A percentile compares a stretch with the other conserved stretches of the same genome.
Conservation (phyloP, 1,284 basidiomycete genomes). For the Ustilago loliicola region DNA sequence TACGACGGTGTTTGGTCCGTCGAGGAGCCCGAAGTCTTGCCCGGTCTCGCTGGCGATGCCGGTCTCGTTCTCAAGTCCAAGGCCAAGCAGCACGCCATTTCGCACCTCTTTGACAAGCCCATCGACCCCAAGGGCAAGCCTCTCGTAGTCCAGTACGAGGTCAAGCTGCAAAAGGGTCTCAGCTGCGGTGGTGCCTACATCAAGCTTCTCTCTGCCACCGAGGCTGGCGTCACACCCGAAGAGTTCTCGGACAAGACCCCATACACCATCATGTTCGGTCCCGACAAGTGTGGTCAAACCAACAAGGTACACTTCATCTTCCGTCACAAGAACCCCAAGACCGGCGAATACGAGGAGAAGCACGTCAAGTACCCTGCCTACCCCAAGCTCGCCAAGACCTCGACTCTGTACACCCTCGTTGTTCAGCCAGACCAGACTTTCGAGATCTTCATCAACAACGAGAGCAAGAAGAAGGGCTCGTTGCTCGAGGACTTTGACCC, state of each 20-base stretch:
- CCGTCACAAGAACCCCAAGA: slow-evolving; percentile 69
- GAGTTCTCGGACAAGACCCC: slow-evolving; percentile 70
- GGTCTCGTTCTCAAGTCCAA: slow-evolving; percentile 77
- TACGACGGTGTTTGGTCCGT: slow-evolving; percentile 98
- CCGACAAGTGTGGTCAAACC: slow-evolving; percentile 68
- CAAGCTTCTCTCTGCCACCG: slow-evolving; percentile 82
- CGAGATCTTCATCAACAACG: slow-evolving; percentile 91
- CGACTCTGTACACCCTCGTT: slow-evolving; percentile 73
- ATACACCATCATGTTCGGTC: slow-evolving; percentile 71
- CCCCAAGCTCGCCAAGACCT: slow-evolving; percentile 74
- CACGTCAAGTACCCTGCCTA: slow-evolving; percentile 86
- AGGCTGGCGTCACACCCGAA: slow-evolving; percentile 66
- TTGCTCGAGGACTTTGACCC: slow-evolving; percentile 95
- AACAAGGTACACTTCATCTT: slow-evolving; percentile 71
- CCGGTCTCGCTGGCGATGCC: slow-evolving; percentile 71
- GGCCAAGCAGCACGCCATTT: slow-evolving; percentile 96
- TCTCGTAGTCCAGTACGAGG: slow-evolving; percentile 95
- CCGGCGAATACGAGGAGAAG: slow-evolving; percentile 88
- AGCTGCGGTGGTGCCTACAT: slow-evolving; percentile 99
- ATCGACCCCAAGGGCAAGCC: slow-evolving; percentile 89
- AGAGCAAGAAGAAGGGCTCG: slow-evolving; percentile 77
- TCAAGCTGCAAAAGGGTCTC: slow-evolving; percentile 97
- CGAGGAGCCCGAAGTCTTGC: slow-evolving; percentile 84
- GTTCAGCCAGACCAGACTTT: slow-evolving; percentile 95
- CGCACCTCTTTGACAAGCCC: slow-evolving; percentile 84